Conservation (phyloP, 441 rosid species). For the Melianthus villosus region DNA sequence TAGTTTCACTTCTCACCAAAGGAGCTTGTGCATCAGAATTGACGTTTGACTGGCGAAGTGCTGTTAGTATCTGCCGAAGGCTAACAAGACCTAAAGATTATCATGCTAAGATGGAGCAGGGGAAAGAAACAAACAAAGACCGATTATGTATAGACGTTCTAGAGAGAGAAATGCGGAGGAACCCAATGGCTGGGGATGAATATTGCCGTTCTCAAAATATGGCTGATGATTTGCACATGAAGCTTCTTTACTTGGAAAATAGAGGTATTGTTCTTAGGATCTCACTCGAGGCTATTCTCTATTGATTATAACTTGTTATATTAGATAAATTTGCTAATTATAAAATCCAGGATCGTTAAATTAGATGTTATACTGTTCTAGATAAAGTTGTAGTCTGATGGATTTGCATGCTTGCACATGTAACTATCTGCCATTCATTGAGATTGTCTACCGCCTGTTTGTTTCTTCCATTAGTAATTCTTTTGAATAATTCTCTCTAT, state of each 20-base stretch:
- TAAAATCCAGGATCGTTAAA: no score
- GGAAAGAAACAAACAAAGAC: conserved; percentile 38
- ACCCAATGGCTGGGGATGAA: conserved; percentile 42
- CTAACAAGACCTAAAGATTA: conserved; percentile 51
- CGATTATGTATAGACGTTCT: conserved; percentile 65
- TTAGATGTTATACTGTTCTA: no score
- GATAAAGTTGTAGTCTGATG: no score
- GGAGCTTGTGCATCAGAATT: conserved; percentile 58
- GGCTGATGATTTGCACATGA: conserved; percentile 61
- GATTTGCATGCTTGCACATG: background rate
- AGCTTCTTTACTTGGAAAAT: conserved; percentile 59
- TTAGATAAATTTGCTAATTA: no score
- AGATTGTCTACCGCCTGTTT: no score
- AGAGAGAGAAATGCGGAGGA: conserved; percentile 51
- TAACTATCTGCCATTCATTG: background rate
- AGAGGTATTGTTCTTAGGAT: conserved; percentile 32
- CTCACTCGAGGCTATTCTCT: no score
- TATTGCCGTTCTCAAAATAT: conserved; percentile 39
- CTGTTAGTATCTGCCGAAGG: conserved; percentile 47
- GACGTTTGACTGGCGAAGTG: conserved; percentile 56
- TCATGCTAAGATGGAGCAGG: conserved; percentile 33
- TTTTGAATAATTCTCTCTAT: no score
- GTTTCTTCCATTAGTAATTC: no score
- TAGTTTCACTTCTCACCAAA: conserved; percentile 52
- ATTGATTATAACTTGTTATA: no score